A percentile compares a stretch with the other conserved stretches of the same genome.
phyloP scores from a whole-genome alignment of 768 basidiomycete species.

The Leccinum uliginosum region DNA sequence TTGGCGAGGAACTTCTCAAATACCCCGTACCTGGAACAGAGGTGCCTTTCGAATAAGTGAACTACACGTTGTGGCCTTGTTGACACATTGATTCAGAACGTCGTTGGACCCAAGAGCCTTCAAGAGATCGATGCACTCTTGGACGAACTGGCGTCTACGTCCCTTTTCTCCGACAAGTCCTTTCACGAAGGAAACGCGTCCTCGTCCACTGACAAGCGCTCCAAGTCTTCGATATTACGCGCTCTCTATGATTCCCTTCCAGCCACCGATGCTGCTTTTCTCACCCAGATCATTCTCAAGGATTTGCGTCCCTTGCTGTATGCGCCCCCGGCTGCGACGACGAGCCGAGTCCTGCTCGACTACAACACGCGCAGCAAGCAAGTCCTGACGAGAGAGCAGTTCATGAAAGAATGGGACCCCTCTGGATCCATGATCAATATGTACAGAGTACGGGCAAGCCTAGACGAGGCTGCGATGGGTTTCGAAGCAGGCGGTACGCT shows the following conservation, averaged over 20 bases:
- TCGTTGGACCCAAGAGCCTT: constrained; percentile 31
- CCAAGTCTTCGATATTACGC: constrained; percentile 40
- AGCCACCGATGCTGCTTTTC: constrained; percentile 58
- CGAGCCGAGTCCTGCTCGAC: constrained; percentile 46
- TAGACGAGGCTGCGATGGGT: constrained; percentile 52
- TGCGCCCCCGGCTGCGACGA: constrained; percentile 47
- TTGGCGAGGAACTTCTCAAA: constrained; percentile 61
- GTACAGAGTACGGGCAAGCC: constrained; percentile 50
- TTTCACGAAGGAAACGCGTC: constrained; percentile 34
- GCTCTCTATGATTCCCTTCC: constrained; percentile 56
- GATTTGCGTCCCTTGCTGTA: constrained; percentile 81
- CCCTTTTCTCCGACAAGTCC: constrained; percentile 51
- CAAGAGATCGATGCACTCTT: constrained; percentile 61
- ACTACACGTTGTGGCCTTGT: not conserved
- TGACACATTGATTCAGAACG: constrained; percentile 16
- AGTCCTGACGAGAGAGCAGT: constrained; percentile 54
- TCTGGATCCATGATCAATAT: constrained; percentile 46
- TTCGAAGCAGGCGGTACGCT: constrained; percentile 34
- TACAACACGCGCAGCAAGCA: constrained; percentile 56
- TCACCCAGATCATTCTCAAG: constrained; percentile 86
- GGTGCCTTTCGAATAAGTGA: constrained; percentile 19
- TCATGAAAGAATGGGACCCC: constrained; percentile 72
- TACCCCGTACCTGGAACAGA: constrained; percentile 34
- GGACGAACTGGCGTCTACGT: constrained; percentile 69
- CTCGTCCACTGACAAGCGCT: constrained; percentile 29